These are phyloP conservation scores for Aureoboletus auriporus DNA, from an alignment of 768 basidiomycete genomes.

Conservation along the genomic window DNA sequence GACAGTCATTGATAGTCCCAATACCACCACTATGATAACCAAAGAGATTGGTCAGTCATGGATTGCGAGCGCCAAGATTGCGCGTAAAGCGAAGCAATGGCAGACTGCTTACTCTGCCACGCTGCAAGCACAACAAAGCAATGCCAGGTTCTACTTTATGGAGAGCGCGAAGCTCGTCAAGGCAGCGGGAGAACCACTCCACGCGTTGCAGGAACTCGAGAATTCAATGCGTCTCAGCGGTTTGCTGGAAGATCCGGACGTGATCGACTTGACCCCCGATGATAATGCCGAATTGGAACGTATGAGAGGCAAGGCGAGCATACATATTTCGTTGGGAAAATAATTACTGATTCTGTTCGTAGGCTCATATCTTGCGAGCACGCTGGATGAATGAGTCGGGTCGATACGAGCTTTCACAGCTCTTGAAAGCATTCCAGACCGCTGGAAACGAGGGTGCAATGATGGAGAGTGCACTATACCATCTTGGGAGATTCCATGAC, in stretches of 20 bases:
- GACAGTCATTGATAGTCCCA: constrained; percentile 10
- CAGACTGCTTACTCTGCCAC: constrained; percentile 97
- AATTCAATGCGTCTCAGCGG: constrained; percentile 57
- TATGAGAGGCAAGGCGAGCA: constrained; percentile 68
- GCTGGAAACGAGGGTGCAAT: constrained; percentile 48
- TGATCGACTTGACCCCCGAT: constrained; percentile 53
- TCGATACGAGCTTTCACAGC: constrained; percentile 62
- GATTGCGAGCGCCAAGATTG: constrained; percentile 93
- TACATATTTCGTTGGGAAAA: neutral
- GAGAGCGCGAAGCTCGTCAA: constrained; percentile 87
- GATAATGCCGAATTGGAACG: constrained; percentile 46
- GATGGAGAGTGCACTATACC: constrained; percentile 84
- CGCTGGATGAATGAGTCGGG: constrained; percentile 93
- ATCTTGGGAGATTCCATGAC: constrained; percentile 88
- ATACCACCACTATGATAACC: constrained; percentile 36
- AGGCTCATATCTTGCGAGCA: constrained; percentile 80
- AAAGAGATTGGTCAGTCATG: constrained; percentile 78
- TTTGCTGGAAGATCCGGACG: constrained; percentile 41
- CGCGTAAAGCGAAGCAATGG: constrained; percentile 90
- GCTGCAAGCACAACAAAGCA: constrained; percentile 78
- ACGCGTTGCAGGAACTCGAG: constrained; percentile 85
- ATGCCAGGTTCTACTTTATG: constrained; percentile 74
- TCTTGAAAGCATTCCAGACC: constrained; percentile 55
- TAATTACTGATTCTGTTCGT: neutral
- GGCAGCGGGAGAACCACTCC: constrained; percentile 72